Evolutionary conservation across 2,329 filamentous ascomycete species (phyloP), one percentile per base, ranked within the genome.

Genomic region (Cladophialophora chaetospira): DNA sequence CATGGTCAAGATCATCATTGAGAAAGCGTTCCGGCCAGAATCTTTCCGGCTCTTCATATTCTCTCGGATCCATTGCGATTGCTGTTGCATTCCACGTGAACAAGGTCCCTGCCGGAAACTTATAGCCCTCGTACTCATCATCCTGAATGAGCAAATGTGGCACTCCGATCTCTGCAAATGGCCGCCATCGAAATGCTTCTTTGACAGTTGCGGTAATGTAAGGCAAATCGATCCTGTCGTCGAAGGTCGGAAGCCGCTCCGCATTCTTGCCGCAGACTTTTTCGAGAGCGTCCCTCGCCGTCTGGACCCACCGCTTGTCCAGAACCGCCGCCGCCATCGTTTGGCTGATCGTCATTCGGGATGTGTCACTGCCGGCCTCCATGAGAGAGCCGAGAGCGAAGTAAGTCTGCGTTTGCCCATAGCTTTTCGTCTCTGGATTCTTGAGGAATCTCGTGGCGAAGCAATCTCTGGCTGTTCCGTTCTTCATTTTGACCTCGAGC

Each of bases 281-380:
- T 54, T 77, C 74, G 17, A 78, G 67, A 52, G 77, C 73, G 11
- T 70, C 68, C 28, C 80, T 75, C 0, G 77, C 77, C 28, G 73
- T 72, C 2, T 57, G 52, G 9, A 79, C 71, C 0, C 72, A 71
- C 5, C 76, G 71, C 0, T 78, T 78, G 58, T 77, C 77, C 57
- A 78, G 58, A 68, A 76, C 56, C 69, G 83, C 57, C 53, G 82
- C 66, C 61, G 83, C 76, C 68, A 75, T 79, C 13, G 72, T 74
- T 57, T 76, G 77, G 29, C 72, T 70, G 17, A 81, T 69, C 0
- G 75, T 78, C 11, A 73, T 76, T 0, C 77, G 74, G 0, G 78
- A 80, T 0, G 79, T 82, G 58, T 82, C 79, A 3, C 72, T 79
- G 25, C 79, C 75, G 9, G 77, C 79, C 25, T 78, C 78, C 55